Evolutionary conservation across 1,284 basidiomycete species (phyloP), one percentile per base, ranked within the genome.

Genomic region (Neonothopanus nambi): DNA sequence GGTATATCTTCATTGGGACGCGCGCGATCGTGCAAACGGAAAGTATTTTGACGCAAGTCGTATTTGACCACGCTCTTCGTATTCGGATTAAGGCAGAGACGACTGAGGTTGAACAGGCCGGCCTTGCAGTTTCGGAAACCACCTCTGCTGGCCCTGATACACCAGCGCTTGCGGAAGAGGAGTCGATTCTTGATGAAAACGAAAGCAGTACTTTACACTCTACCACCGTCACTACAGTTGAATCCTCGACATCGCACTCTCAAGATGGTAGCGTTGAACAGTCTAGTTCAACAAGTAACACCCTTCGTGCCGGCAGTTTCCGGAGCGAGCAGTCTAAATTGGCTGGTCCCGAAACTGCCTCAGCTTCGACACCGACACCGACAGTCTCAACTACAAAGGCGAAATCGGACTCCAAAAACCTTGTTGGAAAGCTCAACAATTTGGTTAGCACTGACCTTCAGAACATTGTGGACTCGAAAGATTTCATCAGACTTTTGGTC

Each of bases 51-150:
- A 83, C 81, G 1, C 76, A 83, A 55, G 71, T 84, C 3, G 67
- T 84, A 5, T 84, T 84, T 64, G 79, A 82, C 51, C 82, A 84
- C 55, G 70, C 82, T 0, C 71, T 85, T 3, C 73, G 81, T 30
- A 76, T 83, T 18, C 72, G 81, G 17, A 75, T 83, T 71, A 77
- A 76, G 60, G 68, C 74, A 0, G 70, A 76, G 53, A 59, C 66
- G 0, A 46, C 65, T 17, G 52, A 51, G 12, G 50, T 51, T 9
- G n/a, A n/a, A n/a, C 44, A 55, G 15, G 23, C 8, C 28, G 40
- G n/a, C 9, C 35, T 26, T 9, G 57, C 55, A 5, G 17, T 33
- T 5, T 51, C 49, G 23, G 54, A 20, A 49, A 58, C 13, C 55
- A 54, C 40, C 30, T 48, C 57, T 30, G 37, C 56, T 11, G 48